These are phyloP conservation scores for Exserohilum turcica DNA, from an alignment of 2,329 filamentous ascomycete genomes.

Conservation along the genomic window DNA sequence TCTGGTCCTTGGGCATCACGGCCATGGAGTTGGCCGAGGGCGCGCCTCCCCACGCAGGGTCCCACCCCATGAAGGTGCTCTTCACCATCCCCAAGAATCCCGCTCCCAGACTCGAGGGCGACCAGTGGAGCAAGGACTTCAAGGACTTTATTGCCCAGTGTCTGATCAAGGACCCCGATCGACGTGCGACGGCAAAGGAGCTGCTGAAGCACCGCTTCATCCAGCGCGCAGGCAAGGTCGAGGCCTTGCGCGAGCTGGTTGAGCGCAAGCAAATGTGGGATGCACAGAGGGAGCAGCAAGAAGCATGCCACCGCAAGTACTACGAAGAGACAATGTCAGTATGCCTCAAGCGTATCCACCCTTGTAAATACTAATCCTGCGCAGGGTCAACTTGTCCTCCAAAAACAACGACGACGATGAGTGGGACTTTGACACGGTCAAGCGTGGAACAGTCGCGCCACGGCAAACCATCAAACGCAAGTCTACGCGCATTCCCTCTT, in stretches of 20 bases:
- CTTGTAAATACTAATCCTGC: conserved; percentile 15
- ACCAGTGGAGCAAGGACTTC: conserved; percentile 82
- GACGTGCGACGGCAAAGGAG: conserved; percentile 82
- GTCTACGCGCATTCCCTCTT: conserved; percentile 53
- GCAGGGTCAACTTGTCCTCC: conserved; percentile 67
- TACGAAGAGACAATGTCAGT: conserved; percentile 87
- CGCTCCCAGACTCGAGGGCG: conserved; percentile 81
- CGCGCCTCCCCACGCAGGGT: conserved; percentile 91
- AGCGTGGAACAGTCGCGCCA: conserved; percentile 65
- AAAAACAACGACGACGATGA: conserved; percentile 78
- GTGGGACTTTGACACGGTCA: conserved; percentile 96
- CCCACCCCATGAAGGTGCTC: conserved; percentile 97
- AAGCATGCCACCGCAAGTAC: conserved; percentile 71
- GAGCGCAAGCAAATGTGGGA: conserved; percentile 83
- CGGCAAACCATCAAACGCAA: conserved; percentile 57
- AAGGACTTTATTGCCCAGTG: conserved; percentile 93
- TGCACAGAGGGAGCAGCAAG: conserved; percentile 65
- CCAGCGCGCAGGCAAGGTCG: conserved; percentile 81
- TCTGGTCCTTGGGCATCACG: conserved; percentile 95
- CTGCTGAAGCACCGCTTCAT: conserved; percentile 89
- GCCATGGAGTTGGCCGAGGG: conserved; percentile 90
- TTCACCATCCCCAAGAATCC: conserved; percentile 94
- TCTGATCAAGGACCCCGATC: conserved; percentile 88
- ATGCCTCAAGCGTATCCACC: neutral
- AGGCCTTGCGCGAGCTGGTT: conserved; percentile 85